A percentile compares a stretch with the other conserved stretches of the same genome.
Conservation (phyloP, 164 flowering plant genomes). For the Umbilicus rupestris region DNA sequence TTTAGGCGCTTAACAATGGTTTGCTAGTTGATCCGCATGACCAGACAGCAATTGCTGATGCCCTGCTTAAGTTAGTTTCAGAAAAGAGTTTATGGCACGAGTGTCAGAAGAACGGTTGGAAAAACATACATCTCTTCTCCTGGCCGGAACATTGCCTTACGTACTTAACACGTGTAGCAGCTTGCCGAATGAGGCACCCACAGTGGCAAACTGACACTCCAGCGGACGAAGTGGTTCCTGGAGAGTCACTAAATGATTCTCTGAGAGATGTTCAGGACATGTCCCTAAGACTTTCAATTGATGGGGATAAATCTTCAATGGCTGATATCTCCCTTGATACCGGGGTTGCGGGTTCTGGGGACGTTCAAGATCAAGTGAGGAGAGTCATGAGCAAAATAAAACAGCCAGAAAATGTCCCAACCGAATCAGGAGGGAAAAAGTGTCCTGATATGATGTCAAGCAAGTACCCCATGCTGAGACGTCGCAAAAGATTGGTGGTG, state of each 20-base stretch:
- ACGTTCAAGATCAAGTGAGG: slow-evolving; percentile 69
- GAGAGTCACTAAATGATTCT: slow-evolving; percentile 72
- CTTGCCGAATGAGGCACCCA: slow-evolving; percentile 89
- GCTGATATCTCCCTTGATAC: slow-evolving; percentile 39
- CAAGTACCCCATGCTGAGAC: slow-evolving; percentile 69
- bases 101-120: slow-evolving; percentile 79
- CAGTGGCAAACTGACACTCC: slow-evolving; percentile 92
- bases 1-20: slow-evolving; percentile 82
- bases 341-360: slow-evolving; percentile 25
- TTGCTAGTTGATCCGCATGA: slow-evolving; percentile 93
- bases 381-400: slow-evolving; percentile 54
- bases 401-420: slow-evolving; percentile 26
- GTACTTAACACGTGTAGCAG: slow-evolving; percentile 86
- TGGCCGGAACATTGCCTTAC: slow-evolving; percentile 99
- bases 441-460: slow-evolving; percentile 27
- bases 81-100: slow-evolving; percentile 89
- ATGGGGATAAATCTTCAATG: slow-evolving; percentile 64
- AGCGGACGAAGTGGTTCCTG: slow-evolving; percentile 40
- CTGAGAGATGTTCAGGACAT: slow-evolving; percentile 83
- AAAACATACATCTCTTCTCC: slow-evolving; percentile 85
- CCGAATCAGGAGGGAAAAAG: slow-evolving; percentile 28
- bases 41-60: slow-evolving; percentile 68
- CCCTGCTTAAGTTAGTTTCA: slow-evolving; percentile 77
- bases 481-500: slow-evolving; percentile 50
- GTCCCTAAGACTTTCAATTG: slow-evolving; percentile 83